A percentile compares a stretch with the other conserved stretches of the same genome.
Evolutionary conservation across 805 yeast genomes (phyloP).

Genomic region (Wickerhamomyces tratensis): DNA sequence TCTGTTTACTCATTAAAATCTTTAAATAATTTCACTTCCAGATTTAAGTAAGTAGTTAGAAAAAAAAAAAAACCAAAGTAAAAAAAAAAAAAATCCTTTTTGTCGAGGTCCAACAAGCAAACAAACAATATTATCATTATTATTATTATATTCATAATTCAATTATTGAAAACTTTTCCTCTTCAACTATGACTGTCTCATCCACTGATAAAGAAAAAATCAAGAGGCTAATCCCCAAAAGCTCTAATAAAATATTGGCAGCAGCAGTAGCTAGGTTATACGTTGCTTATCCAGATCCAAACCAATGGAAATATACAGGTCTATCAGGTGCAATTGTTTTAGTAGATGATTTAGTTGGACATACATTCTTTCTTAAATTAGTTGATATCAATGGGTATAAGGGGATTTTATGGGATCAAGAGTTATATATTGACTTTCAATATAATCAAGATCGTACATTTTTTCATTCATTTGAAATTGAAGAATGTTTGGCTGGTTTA

Average conservation of each 20-base stretch:
- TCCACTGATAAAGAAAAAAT: constrained; percentile 77
- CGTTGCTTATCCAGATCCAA: constrained; percentile 79
- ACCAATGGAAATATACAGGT: constrained; percentile 82
- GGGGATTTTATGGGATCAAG: constrained; percentile 98
- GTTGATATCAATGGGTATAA: constrained; percentile 76
- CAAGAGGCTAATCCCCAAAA: constrained; percentile 82
- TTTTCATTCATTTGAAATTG: constrained; percentile 91
- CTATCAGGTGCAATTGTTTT: constrained; percentile 78
- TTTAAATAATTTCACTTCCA: no score
- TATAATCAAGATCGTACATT: constrained; percentile 92
- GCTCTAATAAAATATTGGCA: constrained; percentile 78
- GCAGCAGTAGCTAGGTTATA: constrained; percentile 86
- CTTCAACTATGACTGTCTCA: constrained; percentile 20
- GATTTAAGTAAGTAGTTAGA: no score
- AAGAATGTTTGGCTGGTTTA: constrained; percentile 79
- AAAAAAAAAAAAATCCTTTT: no score
- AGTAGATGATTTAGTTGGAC: constrained; percentile 90
- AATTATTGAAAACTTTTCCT: no score
- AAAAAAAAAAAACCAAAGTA: no score
- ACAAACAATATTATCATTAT: no score
- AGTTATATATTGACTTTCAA: constrained; percentile 76
- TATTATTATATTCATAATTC: no score
- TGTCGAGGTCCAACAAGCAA: no score
- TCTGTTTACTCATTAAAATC: no score
- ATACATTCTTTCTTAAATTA: constrained; percentile 81